phyloP scores from a whole-genome alignment of 257 asterid genomes.

The Solanum boliviense region DNA sequence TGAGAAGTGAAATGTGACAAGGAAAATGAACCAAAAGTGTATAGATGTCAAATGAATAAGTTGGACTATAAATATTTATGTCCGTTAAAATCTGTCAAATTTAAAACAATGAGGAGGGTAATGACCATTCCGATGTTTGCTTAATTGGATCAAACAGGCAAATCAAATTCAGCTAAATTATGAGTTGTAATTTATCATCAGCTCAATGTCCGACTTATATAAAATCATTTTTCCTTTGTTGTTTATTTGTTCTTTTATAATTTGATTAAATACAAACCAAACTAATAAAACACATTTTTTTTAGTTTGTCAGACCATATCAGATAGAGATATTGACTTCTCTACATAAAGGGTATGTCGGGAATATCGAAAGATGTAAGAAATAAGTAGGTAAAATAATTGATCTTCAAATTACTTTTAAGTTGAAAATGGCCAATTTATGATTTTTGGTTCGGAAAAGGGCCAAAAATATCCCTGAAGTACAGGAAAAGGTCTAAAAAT shows the following conservation, averaged over 20 bases:
- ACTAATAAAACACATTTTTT: neutral
- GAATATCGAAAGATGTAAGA: neutral
- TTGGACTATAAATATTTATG: neutral
- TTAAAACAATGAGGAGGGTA: neutral
- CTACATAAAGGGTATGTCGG: neutral
- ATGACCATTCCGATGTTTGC: neutral
- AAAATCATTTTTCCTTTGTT: neutral
- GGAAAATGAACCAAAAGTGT: fast-evolving
- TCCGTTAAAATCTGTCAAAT: neutral
- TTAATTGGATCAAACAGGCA: neutral
- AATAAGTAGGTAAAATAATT: neutral
- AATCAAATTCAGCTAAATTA: neutral
- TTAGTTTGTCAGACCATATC: neutral
- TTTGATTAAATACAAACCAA: neutral
- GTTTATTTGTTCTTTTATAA: neutral
- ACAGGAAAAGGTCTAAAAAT: too few relatives aligned
- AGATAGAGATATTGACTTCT: neutral
- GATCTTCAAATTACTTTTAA: neutral
- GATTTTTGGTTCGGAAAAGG: too few relatives aligned
- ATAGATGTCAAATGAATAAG: neutral
- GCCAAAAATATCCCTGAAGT: too few relatives aligned
- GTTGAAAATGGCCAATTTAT: too few relatives aligned
- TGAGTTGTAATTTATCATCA: neutral
- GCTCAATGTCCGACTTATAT: neutral
- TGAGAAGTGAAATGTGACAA: neutral